Base-by-base conservation (phyloP, 805 yeast species). In the Starmerella floricola region DNA sequence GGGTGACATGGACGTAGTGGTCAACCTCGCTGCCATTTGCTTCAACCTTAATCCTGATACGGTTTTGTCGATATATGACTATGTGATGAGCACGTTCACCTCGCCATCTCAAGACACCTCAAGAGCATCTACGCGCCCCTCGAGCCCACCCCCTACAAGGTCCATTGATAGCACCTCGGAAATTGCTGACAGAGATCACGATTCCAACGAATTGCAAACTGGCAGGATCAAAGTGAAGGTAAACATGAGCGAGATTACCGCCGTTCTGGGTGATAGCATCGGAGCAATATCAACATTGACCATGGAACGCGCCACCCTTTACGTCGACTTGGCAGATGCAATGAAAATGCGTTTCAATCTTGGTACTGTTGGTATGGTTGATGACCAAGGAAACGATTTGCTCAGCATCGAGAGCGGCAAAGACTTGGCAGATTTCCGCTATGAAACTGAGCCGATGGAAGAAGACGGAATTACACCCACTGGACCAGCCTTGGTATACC, bases 361-460 rank as follows among this genome's bases (percentile, higher is more conserved):
- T 8, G 97, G 97, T 19, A 1, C 63, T 86, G 49, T 72, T 81
- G 3, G 63, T 85, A 16, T 76, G 73, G 43, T 79, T 3, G 76
- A 76, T 45, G 76, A 76, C 73, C 74, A 49, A 62, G n/a, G 24
- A 12, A 27, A 28, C 12, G 34, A 36, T 11, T 17, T 91, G 20
- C 68, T 91, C 19, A 73, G 78, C 40, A 85, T 91, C 57, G 86
- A 83, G 54, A 95, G 86, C 13, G 95, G 86, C 13, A 72, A 76
- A 42, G 75, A 81, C 45, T 66, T 86, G 36, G 93, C 88, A 0
- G 94, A 86, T 57, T 71, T 91, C 49, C 66, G 71, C 3, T 91
- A 87, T 58, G 93, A 86, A 57, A 84, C 95, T 0, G 79, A 73
- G 58, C 53, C 51, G 2, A 91, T 34, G 19, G 39, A 30, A 4